Evolutionary conservation across 108 stramenopile genomes (phyloP), one percentile per base, ranked within the genome.

Genomic region (Skeletonema marinoi): DNA sequence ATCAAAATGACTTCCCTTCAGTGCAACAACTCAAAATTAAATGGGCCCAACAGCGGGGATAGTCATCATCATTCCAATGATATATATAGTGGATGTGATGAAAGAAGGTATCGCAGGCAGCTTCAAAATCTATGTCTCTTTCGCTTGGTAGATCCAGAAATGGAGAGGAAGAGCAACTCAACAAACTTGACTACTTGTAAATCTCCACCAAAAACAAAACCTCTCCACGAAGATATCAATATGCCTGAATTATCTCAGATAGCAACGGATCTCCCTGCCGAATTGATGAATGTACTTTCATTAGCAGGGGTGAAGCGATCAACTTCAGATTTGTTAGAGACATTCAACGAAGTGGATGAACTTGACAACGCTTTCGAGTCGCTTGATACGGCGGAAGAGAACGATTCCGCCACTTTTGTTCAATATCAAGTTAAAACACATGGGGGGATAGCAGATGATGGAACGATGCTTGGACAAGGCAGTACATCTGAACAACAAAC

Each of bases 251-350:
- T 50, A 41, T 41, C 30, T 21, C n/a, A 9, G 30, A 8, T 31
- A 59, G 42, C 50, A 16, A 41, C 39, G 14, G 30, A 38, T 48
- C 33, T 62, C 41, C 77, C 77, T 32, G 31, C 65, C 35, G 77
- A 78, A 31, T 70, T 78, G 33, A 59, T 78, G 58, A 58, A 78
- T 60, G 39, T 78, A 6, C 63, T 78, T 35, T 32, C 77, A 31
- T 29, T 67, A 71, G 77, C 77, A 31, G 77, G 77, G 70, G 77
- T 78, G 29, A 78, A 71, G 65, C 70, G 77, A 29, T 78, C 77
- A 25, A 71, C 31, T 35, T 65, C 77, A 60, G 58, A 70, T 14
- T 70, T 78, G 17, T 44, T 71, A 35, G 25, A 78, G 60, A 78
- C 70, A 46, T 78, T 66, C 56, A 78, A 78, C 60, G 77, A 78